Conservation (phyloP, 306 rosid genomes). For the Albizia julibrissin region DNA sequence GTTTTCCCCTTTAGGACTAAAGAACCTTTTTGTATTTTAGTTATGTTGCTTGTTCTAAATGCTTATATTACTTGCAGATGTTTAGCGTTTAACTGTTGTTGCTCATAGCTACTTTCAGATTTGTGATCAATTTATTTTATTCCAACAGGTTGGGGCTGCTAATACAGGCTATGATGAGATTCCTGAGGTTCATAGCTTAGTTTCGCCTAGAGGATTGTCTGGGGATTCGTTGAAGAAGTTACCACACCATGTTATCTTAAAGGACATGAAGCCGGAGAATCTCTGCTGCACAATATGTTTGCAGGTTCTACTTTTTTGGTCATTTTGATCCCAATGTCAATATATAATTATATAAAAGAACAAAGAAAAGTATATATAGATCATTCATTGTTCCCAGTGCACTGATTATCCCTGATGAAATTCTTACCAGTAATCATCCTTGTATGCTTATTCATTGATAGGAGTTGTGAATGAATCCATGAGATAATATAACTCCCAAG, state of each 20-base stretch:
- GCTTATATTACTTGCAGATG: constrained; percentile 8
- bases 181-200: constrained; percentile 48
- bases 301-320: constrained; percentile 52
- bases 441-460: not conserved
- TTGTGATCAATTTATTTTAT: constrained; percentile 23
- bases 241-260: constrained; percentile 55
- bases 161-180: constrained; percentile 50
- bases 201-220: constrained; percentile 59
- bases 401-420: constrained; percentile 2
- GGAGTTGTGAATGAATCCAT: not conserved
- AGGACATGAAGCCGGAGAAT: constrained; percentile 52
- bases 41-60: constrained; percentile 8
- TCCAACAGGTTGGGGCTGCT: constrained; percentile 54
- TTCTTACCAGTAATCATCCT: constrained; percentile 2
- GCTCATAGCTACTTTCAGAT: constrained; percentile 21
- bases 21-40: not conserved
- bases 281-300: constrained; percentile 70
- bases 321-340: not conserved
- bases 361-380: not conserved
- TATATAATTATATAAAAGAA: constrained; percentile 5
- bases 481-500: not conserved
- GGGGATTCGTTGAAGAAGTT: constrained; percentile 58
- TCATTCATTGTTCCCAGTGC: not conserved
- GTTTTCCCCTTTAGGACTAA: not conserved
- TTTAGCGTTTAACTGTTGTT: constrained; percentile 3